phyloP scores from a whole-genome alignment of 345 rosid species.

The Populus deltoides region DNA sequence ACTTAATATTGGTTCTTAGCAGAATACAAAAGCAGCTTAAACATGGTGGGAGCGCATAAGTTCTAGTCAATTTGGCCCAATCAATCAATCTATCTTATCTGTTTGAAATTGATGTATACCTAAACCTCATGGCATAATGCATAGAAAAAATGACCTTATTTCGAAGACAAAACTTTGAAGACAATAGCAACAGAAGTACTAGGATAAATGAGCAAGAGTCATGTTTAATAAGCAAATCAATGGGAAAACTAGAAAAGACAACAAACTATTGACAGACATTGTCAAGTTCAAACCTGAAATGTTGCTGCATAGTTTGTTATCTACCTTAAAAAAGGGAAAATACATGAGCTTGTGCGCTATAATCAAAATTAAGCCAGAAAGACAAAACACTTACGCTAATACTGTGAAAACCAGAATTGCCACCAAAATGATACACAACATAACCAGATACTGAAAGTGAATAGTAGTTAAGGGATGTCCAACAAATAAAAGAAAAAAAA shows the following conservation, averaged over 20 bases:
- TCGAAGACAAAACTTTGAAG: not conserved
- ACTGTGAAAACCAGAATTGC: constrained; percentile 86
- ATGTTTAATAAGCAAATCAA: not conserved
- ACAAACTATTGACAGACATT: not conserved
- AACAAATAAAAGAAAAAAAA: not conserved
- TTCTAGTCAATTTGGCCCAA: not conserved
- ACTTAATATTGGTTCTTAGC: not conserved
- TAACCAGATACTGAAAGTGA: constrained; percentile 60
- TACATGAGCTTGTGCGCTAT: too few species aligned
- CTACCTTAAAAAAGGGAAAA: too few species aligned
- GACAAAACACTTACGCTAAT: constrained; percentile 68
- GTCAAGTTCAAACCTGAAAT: not conserved
- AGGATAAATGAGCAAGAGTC: not conserved
- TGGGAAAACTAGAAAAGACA: not conserved
- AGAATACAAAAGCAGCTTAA: not conserved
- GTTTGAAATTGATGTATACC: not conserved
- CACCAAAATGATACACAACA: constrained; percentile 67
- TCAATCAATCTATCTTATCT: not conserved
- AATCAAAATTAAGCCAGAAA: not conserved
- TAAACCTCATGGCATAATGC: not conserved
- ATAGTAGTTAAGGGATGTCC: constrained; percentile 54
- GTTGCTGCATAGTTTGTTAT: not conserved
- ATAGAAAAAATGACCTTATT: not conserved
- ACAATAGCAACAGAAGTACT: not conserved
- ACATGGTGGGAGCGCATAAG: not conserved